Evolutionary conservation across 805 yeast genomes (phyloP).

Genomic region (Starmera quercuum): DNA sequence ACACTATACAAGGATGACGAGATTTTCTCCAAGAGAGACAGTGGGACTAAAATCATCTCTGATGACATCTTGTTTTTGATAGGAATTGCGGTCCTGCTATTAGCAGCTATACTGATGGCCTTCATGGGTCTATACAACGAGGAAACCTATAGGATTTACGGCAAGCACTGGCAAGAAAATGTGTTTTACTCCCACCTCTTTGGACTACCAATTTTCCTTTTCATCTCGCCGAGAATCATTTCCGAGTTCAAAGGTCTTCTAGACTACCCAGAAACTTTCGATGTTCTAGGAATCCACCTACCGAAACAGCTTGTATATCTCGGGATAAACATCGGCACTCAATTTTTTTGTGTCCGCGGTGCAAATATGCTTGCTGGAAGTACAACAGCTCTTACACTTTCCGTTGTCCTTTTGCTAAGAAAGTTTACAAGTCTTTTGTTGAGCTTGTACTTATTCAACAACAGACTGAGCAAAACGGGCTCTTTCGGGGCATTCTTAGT

Average conservation of each 20-base stretch:
- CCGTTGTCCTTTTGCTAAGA: slow-evolving; percentile 52
- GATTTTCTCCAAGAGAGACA: slow-evolving; percentile 12
- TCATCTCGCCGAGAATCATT: slow-evolving; percentile 25
- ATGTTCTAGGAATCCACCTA: slow-evolving; percentile 12
- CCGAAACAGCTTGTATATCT: slow-evolving; percentile 24
- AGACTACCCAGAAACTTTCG: slow-evolving; percentile 12
- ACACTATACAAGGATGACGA: slow-evolving; percentile 24
- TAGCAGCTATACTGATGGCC: slow-evolving; percentile 45
- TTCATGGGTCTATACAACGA: slow-evolving; percentile 55
- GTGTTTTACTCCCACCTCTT: slow-evolving; percentile 54
- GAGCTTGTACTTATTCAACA: slow-evolving; percentile 47
- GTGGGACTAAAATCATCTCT: slow-evolving; percentile 3
- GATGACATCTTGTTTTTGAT: slow-evolving; percentile 14
- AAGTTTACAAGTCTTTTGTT: slow-evolving; percentile 53
- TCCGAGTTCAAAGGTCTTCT: slow-evolving; percentile 22
- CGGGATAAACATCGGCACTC: slow-evolving; percentile 41
- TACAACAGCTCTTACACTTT: slow-evolving; percentile 55
- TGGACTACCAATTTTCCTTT: slow-evolving; percentile 44
- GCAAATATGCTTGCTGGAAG: slow-evolving; percentile 54
- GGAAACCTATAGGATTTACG: slow-evolving; percentile 37
- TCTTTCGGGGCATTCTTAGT: slow-evolving; percentile 43
- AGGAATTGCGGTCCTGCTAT: slow-evolving; percentile 29
- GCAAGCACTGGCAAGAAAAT: slow-evolving; percentile 58
- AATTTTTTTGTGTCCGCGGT: slow-evolving; percentile 57
- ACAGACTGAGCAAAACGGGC: slow-evolving; percentile 29